Conservation (phyloP, 495 filamentous ascomycete species). For the Daldinia bambusicola region DNA sequence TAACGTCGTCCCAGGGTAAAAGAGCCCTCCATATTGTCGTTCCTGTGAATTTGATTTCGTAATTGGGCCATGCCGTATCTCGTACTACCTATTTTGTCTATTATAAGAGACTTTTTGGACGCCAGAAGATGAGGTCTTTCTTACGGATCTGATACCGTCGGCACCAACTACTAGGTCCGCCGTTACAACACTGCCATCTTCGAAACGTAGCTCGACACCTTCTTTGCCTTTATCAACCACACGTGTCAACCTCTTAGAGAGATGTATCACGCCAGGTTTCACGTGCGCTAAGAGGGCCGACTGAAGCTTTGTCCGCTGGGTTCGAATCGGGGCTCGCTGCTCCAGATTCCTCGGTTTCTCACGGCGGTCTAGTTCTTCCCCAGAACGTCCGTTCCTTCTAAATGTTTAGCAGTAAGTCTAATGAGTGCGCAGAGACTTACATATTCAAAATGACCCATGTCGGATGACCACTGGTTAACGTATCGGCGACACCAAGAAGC, state of each 20-base stretch:
- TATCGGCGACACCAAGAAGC: conserved; percentile 56
- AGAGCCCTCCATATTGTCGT: conserved; percentile 55
- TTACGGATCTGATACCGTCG: conserved; percentile 64
- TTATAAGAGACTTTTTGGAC: conserved; percentile 18
- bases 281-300: conserved; percentile 53
- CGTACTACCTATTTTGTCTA: conserved; percentile 39
- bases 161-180: conserved; percentile 64
- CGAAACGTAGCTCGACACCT: conserved; percentile 51
- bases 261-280: conserved; percentile 51
- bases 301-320: conserved; percentile 56
- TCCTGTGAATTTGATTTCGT: conserved; percentile 55
- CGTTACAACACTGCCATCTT: conserved; percentile 50
- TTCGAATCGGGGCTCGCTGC: conserved; percentile 44
- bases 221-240: conserved; percentile 44
- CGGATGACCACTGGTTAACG: conserved; percentile 48
- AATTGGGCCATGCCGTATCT: conserved; percentile 48
- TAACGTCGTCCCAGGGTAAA: conserved; percentile 47
- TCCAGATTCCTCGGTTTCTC: conserved; percentile 23
- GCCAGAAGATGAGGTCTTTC: conserved; percentile 14
- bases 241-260: conserved; percentile 52
- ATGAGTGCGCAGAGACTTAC: conserved; percentile 23
- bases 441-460: conserved; percentile 47
- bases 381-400: conserved; percentile 49
- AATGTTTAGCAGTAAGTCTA: conserved; percentile 8
- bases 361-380: conserved; percentile 43